phyloP scores from a whole-genome alignment of 768 basidiomycete species.

The Dacryopinax spathularia region DNA sequence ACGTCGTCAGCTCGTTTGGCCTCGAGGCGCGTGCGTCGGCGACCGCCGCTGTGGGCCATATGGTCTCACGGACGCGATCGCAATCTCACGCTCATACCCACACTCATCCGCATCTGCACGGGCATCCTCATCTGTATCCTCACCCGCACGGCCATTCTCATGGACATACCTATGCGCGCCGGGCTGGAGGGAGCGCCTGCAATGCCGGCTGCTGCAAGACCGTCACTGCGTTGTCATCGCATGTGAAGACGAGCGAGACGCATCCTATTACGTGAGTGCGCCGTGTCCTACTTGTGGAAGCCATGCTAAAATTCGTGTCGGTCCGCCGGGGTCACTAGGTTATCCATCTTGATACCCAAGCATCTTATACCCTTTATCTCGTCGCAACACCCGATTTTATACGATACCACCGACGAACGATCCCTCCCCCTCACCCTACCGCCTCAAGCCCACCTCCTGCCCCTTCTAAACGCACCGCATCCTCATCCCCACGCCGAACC shows the following conservation, averaged over 20 bases:
- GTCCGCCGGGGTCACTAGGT: background rate
- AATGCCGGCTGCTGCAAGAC: background rate
- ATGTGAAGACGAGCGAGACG: background rate
- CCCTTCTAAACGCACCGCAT: background rate
- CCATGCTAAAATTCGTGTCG: background rate
- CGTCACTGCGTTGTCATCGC: background rate
- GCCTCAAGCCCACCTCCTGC: background rate
- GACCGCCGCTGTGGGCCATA: too few relatives aligned
- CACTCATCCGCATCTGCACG: background rate
- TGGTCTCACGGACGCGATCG: background rate
- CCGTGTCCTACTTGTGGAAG: background rate
- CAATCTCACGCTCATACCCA: background rate
- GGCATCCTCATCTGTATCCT: background rate
- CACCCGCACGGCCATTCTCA: background rate
- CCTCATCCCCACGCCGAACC: background rate
- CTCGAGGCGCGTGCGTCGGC: too few relatives aligned
- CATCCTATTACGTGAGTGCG: background rate
- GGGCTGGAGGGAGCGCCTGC: background rate
- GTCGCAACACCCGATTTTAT: background rate
- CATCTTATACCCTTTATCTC: background rate
- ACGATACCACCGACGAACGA: too few relatives aligned
- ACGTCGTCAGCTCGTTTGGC: too few relatives aligned
- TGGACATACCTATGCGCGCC: background rate
- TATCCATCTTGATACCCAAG: background rate
- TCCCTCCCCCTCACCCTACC: too few relatives aligned